These are phyloP conservation scores for Globisporangium megalacanthum DNA, from an alignment of 352 stramenopile genomes.

Conservation along the genomic window DNA sequence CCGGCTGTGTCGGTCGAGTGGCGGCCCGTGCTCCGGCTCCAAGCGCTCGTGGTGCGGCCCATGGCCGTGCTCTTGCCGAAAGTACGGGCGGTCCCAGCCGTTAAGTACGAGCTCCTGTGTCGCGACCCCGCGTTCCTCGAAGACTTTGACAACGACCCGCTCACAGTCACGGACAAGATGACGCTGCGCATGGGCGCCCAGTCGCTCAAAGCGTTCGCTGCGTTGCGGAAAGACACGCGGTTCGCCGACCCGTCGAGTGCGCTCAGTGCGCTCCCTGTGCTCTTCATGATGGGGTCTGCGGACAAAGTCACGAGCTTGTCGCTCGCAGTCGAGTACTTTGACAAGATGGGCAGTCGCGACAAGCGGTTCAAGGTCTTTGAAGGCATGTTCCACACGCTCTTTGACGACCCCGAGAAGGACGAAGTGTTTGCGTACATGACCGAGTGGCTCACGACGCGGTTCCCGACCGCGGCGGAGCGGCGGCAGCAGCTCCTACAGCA, in stretches of 20 bases:
- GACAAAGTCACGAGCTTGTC: constrained; percentile 25
- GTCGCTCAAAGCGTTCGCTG: constrained; percentile 17
- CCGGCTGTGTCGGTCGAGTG: not conserved
- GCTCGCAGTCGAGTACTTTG: constrained; percentile 17
- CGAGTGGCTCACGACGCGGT: not conserved
- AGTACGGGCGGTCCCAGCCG: constrained; percentile 18
- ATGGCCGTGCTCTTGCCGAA: constrained; percentile 15
- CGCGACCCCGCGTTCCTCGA: constrained; percentile 22
- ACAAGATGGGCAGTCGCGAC: constrained; percentile 24
- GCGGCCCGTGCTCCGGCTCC: not conserved
- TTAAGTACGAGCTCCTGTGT: constrained; percentile 21
- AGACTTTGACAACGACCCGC: constrained; percentile 15
- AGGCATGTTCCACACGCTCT: constrained; percentile 29
- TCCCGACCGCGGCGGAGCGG: too few relatives aligned
- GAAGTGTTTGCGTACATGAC: not conserved
- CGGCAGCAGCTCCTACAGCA: too few relatives aligned
- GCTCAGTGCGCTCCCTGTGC: constrained; percentile 19
- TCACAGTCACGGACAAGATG: constrained; percentile 25
- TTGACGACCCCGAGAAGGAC: constrained; percentile 24
- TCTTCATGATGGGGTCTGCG: constrained; percentile 23
- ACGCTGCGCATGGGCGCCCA: constrained; percentile 27
- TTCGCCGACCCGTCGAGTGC: constrained; percentile 12
- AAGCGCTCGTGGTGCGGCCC: constrained; percentile 4
- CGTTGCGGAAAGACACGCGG: constrained; percentile 7
- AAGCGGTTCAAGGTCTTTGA: constrained; percentile 30